A percentile compares a stretch with the other conserved stretches of the same genome.
These are phyloP conservation scores for Inga leiocalycina DNA, from an alignment of 306 rosid genomes.

Conservation along the genomic window DNA sequence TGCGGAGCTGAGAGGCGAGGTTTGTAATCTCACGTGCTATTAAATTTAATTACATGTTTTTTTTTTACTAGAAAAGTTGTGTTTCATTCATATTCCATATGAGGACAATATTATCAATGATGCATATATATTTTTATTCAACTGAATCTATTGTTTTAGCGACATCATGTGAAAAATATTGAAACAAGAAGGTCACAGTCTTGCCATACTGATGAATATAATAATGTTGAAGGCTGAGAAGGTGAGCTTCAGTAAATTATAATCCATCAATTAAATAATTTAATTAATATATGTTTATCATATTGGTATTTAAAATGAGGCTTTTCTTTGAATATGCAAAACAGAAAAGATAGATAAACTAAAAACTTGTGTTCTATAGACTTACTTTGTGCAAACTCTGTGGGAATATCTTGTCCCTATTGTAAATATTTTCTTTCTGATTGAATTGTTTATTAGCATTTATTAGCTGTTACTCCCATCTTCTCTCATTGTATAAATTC, in stretches of 20 bases:
- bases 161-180: background rate
- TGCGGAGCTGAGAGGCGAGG: slow-evolving; percentile 96
- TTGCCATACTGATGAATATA: background rate
- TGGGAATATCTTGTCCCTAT: too few species aligned
- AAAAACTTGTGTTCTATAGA: background rate
- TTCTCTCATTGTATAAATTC: too few species aligned
- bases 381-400: background rate
- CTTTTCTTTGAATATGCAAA: background rate
- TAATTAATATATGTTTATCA: too few species aligned
- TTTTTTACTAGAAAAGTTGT: slow-evolving; percentile 10
- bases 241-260: background rate
- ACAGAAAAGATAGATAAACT: background rate
- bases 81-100: background rate
- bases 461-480: too few species aligned
- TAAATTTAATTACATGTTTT: slow-evolving; percentile 37
- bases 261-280: background rate
- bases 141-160: background rate
- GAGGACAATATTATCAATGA: background rate
- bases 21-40: slow-evolving; percentile 39
- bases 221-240: background rate
- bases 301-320: background rate
- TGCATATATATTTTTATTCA: background rate
- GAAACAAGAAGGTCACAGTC: background rate
- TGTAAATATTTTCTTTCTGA: too few species aligned
- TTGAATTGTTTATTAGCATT: too few species aligned